Conservation (phyloP, 768 basidiomycete genomes). For the Thelephora ganbajun region DNA sequence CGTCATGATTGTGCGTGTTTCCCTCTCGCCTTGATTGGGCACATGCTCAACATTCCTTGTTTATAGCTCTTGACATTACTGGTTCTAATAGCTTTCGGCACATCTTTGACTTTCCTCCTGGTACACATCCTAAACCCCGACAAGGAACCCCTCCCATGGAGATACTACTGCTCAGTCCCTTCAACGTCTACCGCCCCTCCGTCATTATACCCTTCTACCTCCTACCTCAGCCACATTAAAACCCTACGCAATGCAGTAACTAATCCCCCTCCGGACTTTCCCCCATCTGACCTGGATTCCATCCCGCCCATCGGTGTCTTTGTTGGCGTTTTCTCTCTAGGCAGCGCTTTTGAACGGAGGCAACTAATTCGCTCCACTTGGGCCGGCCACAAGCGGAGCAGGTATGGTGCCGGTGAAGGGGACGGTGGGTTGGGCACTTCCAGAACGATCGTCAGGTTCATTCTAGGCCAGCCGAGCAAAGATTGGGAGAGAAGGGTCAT, state of each 20-base stretch:
- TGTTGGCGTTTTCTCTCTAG: slow-evolving; percentile 83
- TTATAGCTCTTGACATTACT: slow-evolving; percentile 53
- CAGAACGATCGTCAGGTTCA: slow-evolving; percentile 76
- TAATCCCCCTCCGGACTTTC: slow-evolving; percentile 35
- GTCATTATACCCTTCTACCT: slow-evolving; percentile 22
- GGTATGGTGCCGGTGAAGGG: slow-evolving; percentile 55
- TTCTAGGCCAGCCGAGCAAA: slow-evolving; percentile 72
- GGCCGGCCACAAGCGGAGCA: slow-evolving; percentile 71
- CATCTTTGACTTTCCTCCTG: slow-evolving; percentile 73
- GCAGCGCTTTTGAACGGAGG: slow-evolving; percentile 71
- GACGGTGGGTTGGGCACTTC: slow-evolving; percentile 67
- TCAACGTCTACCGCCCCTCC: slow-evolving; percentile 31
- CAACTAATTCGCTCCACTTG: slow-evolving; percentile 83
- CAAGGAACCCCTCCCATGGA: slow-evolving; percentile 90
- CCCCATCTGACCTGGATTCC: slow-evolving; percentile 55
- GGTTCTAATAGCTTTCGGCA: slow-evolving; percentile 67
- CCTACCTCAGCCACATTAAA: slow-evolving; percentile 15
- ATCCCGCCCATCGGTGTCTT: slow-evolving; percentile 78
- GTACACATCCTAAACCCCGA: slow-evolving; percentile 93
- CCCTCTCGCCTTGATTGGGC: not conserved
- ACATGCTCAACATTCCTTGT: not conserved
- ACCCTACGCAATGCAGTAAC: slow-evolving; percentile 2
- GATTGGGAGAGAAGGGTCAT: slow-evolving; percentile 69
- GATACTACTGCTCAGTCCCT: slow-evolving; percentile 77
- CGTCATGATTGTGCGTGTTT: slow-evolving; percentile 54